Evolutionary conservation across 768 basidiomycete genomes (phyloP).

Genomic region (Tricholoma flavovirens): DNA sequence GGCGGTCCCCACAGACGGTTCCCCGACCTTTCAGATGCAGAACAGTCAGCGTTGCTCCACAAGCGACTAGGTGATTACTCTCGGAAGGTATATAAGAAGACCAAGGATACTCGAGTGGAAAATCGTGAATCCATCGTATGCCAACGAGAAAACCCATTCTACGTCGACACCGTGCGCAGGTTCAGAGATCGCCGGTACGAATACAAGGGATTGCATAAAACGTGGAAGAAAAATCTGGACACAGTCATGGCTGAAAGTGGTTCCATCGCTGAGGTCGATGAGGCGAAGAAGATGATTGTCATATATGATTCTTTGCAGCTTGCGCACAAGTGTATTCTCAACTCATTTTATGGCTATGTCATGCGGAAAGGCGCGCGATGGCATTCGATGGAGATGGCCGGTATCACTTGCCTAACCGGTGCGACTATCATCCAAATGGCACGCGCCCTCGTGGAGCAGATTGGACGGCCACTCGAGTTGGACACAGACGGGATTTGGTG

Average conservation of each 20-base stretch:
- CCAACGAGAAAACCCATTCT: slow-evolving; percentile 97
- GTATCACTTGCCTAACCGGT: slow-evolving; percentile 96
- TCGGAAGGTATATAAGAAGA: slow-evolving; percentile 97
- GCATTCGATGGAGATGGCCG: slow-evolving; percentile 99
- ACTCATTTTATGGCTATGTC: slow-evolving; percentile 99
- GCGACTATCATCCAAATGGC: slow-evolving; percentile 99
- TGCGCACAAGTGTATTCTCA: slow-evolving; percentile 98
- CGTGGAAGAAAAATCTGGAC: slow-evolving; percentile 99
- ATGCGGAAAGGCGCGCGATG: slow-evolving; percentile 99
- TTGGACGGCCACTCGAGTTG: slow-evolving; percentile 93
- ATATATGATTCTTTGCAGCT: slow-evolving; percentile 97
- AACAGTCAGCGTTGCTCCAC: slow-evolving; percentile 89
- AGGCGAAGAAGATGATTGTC: slow-evolving; percentile 99
- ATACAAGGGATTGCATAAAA: slow-evolving; percentile 97
- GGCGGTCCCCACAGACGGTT: slow-evolving; percentile 75
- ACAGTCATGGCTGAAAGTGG: slow-evolving; percentile 58
- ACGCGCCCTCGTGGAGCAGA: slow-evolving; percentile 92
- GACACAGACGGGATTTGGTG: slow-evolving; percentile 99
- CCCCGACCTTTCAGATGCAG: slow-evolving; percentile 71
- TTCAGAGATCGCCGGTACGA: slow-evolving; percentile 98
- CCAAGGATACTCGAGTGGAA: slow-evolving; percentile 94
- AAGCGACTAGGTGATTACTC: slow-evolving; percentile 99
- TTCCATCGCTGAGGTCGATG: slow-evolving; percentile 82
- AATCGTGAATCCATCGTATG: slow-evolving; percentile 93
- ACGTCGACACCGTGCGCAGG: slow-evolving; percentile 94